These are phyloP conservation scores for Fusarium cicatricum DNA, from an alignment of 2,329 filamentous ascomycete genomes.

Conservation along the genomic window DNA sequence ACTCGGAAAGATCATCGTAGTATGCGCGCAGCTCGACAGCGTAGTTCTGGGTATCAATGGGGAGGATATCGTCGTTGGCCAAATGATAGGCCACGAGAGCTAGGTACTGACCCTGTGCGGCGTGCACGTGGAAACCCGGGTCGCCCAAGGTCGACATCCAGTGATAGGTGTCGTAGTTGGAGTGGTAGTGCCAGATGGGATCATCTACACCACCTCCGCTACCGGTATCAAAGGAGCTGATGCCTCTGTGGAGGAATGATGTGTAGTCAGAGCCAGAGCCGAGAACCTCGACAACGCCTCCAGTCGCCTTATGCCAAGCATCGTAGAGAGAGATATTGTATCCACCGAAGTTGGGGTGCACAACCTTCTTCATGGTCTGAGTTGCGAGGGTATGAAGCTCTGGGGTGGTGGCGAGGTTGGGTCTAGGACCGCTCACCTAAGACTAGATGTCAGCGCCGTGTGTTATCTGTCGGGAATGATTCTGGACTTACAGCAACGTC, in stretches of 20 bases:
- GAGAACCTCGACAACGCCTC: constrained; percentile 58
- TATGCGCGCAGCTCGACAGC: constrained; percentile 50
- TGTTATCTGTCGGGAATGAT: too few relatives aligned
- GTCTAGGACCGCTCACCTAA: constrained; percentile 60
- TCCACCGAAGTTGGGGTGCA: constrained; percentile 66
- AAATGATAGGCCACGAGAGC: constrained; percentile 51
- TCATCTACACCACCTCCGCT: constrained; percentile 55
- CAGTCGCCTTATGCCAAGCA: constrained; percentile 48
- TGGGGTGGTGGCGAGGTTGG: constrained; percentile 68
- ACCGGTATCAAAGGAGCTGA: constrained; percentile 62
- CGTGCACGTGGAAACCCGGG: constrained; percentile 66
- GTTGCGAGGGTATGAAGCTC: constrained; percentile 72
- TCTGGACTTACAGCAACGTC: constrained; percentile 64
- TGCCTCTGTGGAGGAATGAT: constrained; percentile 66
- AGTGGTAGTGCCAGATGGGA: constrained; percentile 79
- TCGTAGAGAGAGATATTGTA: constrained; percentile 53
- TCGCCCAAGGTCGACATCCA: constrained; percentile 88
- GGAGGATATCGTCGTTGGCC: constrained; percentile 49
- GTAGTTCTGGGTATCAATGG: constrained; percentile 53
- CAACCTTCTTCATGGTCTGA: constrained; percentile 66
- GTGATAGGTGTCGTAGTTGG: constrained; percentile 83
- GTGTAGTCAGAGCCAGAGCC: constrained; percentile 75
- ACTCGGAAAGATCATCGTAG: constrained; percentile 48
- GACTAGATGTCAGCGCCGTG: background rate
- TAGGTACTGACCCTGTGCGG: constrained; percentile 60